Percentiles rank a stretch among this genome's conserved stretches.
Evolutionary conservation across 139 green algal genomes (phyloP).

Genomic region (Coccomyxa sp.): DNA sequence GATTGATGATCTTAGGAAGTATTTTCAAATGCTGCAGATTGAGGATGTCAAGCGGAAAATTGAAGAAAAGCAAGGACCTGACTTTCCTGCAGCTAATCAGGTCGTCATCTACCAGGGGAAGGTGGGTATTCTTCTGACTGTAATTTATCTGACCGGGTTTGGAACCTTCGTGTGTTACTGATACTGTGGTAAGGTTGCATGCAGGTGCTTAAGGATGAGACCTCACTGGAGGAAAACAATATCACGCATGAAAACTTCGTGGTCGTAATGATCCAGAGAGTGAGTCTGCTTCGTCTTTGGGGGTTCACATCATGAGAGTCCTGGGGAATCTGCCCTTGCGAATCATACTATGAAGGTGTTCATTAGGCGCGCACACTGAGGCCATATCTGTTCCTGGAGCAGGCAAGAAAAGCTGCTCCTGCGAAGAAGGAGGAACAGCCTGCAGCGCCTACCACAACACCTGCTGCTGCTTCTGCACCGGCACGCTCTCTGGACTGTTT

Average conservation of each 20-base stretch:
- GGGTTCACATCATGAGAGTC: not conserved
- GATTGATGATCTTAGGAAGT: not conserved
- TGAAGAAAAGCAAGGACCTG: conserved; percentile 39
- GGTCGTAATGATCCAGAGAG: conserved; percentile 91
- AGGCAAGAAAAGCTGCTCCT: conserved; percentile 26
- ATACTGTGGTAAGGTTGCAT: not conserved
- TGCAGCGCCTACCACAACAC: conserved; percentile 5
- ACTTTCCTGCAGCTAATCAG: conserved; percentile 47
- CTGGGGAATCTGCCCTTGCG: not conserved
- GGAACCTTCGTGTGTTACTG: not conserved
- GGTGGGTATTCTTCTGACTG: conserved; percentile 18
- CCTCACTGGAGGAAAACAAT: conserved; percentile 63
- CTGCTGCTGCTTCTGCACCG: conserved; percentile 2
- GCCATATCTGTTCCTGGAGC: conserved; percentile 11
- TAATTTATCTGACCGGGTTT: not conserved
- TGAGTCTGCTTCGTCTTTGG: not conserved
- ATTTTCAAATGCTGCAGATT: conserved; percentile 40
- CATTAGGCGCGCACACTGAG: not conserved
- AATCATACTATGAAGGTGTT: not conserved
- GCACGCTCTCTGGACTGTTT: not conserved
- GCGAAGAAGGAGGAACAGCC: not conserved
- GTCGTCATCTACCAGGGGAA: conserved; percentile 82
- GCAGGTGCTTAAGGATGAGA: conserved; percentile 85
- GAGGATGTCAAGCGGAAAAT: conserved; percentile 63
- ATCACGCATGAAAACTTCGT: conserved; percentile 85